Percentiles rank a stretch among this genome's conserved stretches.
Conservation (phyloP, 768 basidiomycete genomes). For the Collybia sp. region DNA sequence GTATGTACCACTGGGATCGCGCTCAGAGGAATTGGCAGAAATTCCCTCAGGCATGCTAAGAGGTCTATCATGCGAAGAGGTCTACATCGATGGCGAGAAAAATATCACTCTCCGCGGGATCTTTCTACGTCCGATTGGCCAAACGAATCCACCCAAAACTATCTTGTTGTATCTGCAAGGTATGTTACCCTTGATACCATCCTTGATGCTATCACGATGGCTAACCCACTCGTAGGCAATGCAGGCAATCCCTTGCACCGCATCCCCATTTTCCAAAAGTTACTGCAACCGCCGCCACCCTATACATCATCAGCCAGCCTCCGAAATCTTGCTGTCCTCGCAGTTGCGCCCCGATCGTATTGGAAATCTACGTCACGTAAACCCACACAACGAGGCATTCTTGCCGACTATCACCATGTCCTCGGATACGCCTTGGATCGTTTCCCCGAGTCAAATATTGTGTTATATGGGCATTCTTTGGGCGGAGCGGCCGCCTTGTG, state of each 20-base stretch:
- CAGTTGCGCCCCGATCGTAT: constrained; percentile 44
- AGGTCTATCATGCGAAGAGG: constrained; percentile 12
- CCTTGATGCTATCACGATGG: background rate
- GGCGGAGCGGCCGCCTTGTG: constrained; percentile 40
- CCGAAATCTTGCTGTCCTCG: constrained; percentile 21
- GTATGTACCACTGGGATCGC: constrained; percentile 35
- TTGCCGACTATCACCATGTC: constrained; percentile 32
- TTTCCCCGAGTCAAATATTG: constrained; percentile 26
- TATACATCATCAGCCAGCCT: background rate
- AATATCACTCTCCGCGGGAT: constrained; percentile 10
- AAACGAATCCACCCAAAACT: constrained; percentile 3
- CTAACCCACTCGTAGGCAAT: constrained; percentile 36
- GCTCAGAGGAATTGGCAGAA: constrained; percentile 25
- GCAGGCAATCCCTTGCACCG: constrained; percentile 45
- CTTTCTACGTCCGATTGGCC: constrained; percentile 6
- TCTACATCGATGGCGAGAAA: constrained; percentile 6
- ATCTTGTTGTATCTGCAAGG: constrained; percentile 22
- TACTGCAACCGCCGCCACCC: constrained; percentile 16
- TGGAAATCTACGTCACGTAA: constrained; percentile 36
- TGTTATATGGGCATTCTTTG: constrained; percentile 45
- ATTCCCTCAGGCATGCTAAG: constrained; percentile 8
- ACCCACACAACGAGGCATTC: constrained; percentile 34
- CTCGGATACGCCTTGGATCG: constrained; percentile 23
- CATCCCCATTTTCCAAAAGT: constrained; percentile 33
- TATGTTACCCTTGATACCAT: background rate